Percentiles rank a stretch among this genome's conserved stretches.
Conservation (phyloP, 2,329 filamentous ascomycete genomes). For the Fusarium oligoseptatum region DNA sequence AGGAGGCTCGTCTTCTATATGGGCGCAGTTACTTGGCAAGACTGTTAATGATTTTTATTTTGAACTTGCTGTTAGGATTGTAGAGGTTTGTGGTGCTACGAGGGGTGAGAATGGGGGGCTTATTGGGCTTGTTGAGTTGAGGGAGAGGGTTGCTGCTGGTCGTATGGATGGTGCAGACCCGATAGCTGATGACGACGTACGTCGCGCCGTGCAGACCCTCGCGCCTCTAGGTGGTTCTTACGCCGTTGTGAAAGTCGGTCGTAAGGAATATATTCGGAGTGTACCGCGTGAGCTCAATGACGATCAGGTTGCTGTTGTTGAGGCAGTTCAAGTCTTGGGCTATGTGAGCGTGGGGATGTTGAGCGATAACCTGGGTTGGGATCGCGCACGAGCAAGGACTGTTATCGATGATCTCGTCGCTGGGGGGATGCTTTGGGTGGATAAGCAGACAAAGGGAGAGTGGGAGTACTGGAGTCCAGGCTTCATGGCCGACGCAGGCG, state of each 20-base stretch:
- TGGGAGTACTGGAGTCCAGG: constrained; percentile 95
- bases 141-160: constrained; percentile 79
- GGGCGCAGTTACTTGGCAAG: constrained; percentile 91
- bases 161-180: constrained; percentile 82
- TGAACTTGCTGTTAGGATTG: constrained; percentile 93
- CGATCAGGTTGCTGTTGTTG: constrained; percentile 92
- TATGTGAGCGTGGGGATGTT: constrained; percentile 93
- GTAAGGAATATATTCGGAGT: constrained; percentile 88
- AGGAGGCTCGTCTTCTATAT: constrained; percentile 75
- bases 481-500: constrained; percentile 69
- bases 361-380: constrained; percentile 87
- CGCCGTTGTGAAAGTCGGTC: constrained; percentile 85
- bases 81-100: constrained; percentile 90
- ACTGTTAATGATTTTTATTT: constrained; percentile 99
- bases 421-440: constrained; percentile 94
- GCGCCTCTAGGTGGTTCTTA: constrained; percentile 91
- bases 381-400: constrained; percentile 84
- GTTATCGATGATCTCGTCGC: constrained; percentile 90
- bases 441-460: constrained; percentile 81
- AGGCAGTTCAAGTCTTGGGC: constrained; percentile 89
- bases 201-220: constrained; percentile 88
- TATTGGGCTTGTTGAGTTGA: constrained; percentile 85
- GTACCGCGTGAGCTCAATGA: constrained; percentile 95
- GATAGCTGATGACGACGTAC: constrained; percentile 92
- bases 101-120: constrained; percentile 92